phyloP scores from a whole-genome alignment of 1,139 yeast genomes.

The Fermentozyma sake region DNA sequence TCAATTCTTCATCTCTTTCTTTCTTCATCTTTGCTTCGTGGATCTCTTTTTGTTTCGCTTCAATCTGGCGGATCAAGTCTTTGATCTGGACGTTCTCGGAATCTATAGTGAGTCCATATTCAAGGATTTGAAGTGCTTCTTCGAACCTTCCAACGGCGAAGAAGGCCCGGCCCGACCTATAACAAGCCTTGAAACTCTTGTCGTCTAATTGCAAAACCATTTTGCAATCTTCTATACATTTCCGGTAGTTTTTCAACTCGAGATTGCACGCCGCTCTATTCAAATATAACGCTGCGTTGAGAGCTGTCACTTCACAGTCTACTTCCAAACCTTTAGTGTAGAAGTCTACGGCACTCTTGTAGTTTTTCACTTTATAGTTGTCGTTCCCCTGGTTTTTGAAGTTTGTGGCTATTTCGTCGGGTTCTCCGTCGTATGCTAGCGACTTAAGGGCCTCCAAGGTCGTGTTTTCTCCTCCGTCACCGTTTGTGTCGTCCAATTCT shows the following conservation, averaged over 20 bases:
- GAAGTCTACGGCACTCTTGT: conserved; percentile 68
- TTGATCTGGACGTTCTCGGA: conserved; percentile 52
- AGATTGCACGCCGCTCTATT: conserved; percentile 93
- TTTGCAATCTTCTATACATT: conserved; percentile 83
- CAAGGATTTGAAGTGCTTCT: conserved; percentile 65
- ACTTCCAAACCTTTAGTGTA: conserved; percentile 80
- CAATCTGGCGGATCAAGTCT: conserved; percentile 35
- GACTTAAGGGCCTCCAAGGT: conserved; percentile 86
- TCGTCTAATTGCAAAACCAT: conserved; percentile 64
- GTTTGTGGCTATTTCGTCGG: conserved; percentile 83
- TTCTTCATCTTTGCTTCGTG: conserved; percentile 25
- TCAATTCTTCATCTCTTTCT: conserved; percentile 30
- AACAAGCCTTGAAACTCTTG: conserved; percentile 76
- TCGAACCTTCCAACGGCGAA: conserved; percentile 60
- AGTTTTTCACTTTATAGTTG: conserved; percentile 65
- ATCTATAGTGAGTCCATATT: conserved; percentile 62
- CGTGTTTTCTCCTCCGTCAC: conserved; percentile 70
- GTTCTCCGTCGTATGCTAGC: conserved; percentile 93
- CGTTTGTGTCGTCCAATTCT: conserved; percentile 70
- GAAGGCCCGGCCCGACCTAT: conserved; percentile 80
- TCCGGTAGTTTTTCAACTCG: conserved; percentile 77
- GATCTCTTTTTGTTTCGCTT: conserved; percentile 33
- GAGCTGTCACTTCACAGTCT: conserved; percentile 46
- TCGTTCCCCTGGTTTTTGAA: conserved; percentile 95
- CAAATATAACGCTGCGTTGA: conserved; percentile 61